A percentile compares a stretch with the other conserved stretches of the same genome.
Evolutionary conservation across 2,329 filamentous ascomycete genomes (phyloP).

Genomic region (Xylariaceae sp.): DNA sequence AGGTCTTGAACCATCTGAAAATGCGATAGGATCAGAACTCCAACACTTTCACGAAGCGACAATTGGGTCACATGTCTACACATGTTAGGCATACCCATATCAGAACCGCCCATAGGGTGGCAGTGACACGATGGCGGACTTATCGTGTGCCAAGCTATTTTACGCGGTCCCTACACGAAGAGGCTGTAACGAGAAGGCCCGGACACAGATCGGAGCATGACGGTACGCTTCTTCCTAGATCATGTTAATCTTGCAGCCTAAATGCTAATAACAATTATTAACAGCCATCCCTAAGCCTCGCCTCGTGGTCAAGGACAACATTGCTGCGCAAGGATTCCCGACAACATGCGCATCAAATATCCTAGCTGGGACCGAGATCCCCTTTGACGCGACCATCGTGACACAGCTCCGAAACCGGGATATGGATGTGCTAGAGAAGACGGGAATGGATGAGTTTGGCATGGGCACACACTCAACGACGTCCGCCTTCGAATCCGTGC

Average conservation of each 20-base stretch:
- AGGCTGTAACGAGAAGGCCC: conserved; percentile 12
- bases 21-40: conserved; percentile 8
- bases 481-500: conserved; percentile 71
- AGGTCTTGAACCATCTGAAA: background rate
- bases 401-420: conserved; percentile 67
- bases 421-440: conserved; percentile 74
- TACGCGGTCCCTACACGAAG: conserved; percentile 22
- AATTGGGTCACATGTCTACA: conserved; percentile 42
- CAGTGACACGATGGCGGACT: conserved; percentile 33
- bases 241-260: too few relatives aligned
- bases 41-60: conserved; percentile 15
- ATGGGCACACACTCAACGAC: conserved; percentile 85
- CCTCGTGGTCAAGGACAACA: conserved; percentile 79
- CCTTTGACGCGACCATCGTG: conserved; percentile 84
- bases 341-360: conserved; percentile 86
- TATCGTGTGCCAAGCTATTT: background rate
- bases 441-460: conserved; percentile 94
- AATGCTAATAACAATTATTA: background rate
- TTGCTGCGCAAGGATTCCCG: conserved; percentile 65
- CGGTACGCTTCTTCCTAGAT: conserved; percentile 1
- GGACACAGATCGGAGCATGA: background rate
- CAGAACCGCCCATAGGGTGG: conserved; percentile 38
- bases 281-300: conserved; percentile 17
- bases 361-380: conserved; percentile 72
- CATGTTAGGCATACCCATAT: conserved; percentile 40